Conservation (phyloP, 495 filamentous ascomycete genomes). For the Aspergillus ellipticus region DNA sequence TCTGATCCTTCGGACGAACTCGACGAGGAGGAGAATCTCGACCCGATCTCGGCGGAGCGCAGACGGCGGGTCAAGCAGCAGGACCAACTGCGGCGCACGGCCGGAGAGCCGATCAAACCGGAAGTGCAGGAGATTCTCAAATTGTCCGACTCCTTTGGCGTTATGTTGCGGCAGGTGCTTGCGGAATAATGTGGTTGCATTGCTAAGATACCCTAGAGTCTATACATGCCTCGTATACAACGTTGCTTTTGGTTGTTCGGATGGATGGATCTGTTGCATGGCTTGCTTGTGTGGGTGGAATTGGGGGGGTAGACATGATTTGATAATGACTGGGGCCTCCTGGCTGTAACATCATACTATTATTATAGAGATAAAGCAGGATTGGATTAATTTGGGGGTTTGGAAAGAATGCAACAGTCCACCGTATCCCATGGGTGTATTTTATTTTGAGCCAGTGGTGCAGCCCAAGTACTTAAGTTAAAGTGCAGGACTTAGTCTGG, state of each 20-base stretch:
- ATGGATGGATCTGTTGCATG: not conserved
- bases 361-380: not conserved
- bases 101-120: conserved; percentile 89
- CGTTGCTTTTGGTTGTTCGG: not conserved
- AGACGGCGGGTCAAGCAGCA: conserved; percentile 67
- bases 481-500: not conserved
- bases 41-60: conserved; percentile 84
- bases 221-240: conserved; percentile 6
- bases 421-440: no score
- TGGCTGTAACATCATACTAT: not conserved
- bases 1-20: conserved; percentile 62
- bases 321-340: not conserved
- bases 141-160: conserved; percentile 72
- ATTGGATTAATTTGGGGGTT: no score
- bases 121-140: conserved; percentile 71
- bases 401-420: no score
- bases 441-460: no score
- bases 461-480: no score
- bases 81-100: conserved; percentile 73
- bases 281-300: not conserved
- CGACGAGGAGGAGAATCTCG: conserved; percentile 70
- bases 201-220: conserved; percentile 20
- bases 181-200: conserved; percentile 53
- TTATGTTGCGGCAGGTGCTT: conserved; percentile 81
- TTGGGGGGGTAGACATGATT: not conserved